These are phyloP conservation scores for Stromatinia cepivora DNA, from an alignment of 2,329 filamentous ascomycete species.

Conservation along the genomic window DNA sequence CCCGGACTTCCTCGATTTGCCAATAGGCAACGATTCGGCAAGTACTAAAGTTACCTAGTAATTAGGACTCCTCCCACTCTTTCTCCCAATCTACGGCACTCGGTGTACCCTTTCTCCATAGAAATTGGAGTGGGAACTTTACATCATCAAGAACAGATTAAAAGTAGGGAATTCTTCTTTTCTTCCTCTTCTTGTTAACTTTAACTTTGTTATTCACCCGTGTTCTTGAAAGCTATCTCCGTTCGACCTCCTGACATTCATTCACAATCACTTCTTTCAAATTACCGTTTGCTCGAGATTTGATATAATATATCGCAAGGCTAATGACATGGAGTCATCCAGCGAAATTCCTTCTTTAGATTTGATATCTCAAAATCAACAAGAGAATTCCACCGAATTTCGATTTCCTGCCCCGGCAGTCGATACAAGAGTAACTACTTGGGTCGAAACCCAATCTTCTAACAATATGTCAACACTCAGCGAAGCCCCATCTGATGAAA, in stretches of 20 bases:
- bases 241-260: conserved; percentile 5
- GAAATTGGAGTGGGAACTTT: background rate
- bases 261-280: conserved; percentile 2
- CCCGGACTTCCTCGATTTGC: conserved; percentile 5
- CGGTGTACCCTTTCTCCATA: conserved; percentile 13
- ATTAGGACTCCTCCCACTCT: conserved; percentile 4
- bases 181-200: background rate
- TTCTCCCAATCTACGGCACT: background rate
- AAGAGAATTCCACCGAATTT: conserved; percentile 29
- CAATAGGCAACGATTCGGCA: conserved; percentile 9
- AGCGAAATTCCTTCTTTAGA: conserved; percentile 32
- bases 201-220: conserved; percentile 10
- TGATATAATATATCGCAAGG: conserved; percentile 27
- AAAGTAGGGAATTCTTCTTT: conserved; percentile 5
- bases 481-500: conserved; percentile 37
- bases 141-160: conserved; percentile 3
- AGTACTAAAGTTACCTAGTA: background rate
- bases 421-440: conserved; percentile 37
- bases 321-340: conserved; percentile 40
- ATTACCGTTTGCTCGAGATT: background rate
- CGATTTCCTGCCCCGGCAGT: conserved; percentile 35
- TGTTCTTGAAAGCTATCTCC: conserved; percentile 1
- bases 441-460: conserved; percentile 36
- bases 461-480: conserved; percentile 38
- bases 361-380: conserved; percentile 22